These are phyloP conservation scores for Cytospora chrysosperma DNA, from an alignment of 2,329 filamentous ascomycete genomes.

Conservation along the genomic window DNA sequence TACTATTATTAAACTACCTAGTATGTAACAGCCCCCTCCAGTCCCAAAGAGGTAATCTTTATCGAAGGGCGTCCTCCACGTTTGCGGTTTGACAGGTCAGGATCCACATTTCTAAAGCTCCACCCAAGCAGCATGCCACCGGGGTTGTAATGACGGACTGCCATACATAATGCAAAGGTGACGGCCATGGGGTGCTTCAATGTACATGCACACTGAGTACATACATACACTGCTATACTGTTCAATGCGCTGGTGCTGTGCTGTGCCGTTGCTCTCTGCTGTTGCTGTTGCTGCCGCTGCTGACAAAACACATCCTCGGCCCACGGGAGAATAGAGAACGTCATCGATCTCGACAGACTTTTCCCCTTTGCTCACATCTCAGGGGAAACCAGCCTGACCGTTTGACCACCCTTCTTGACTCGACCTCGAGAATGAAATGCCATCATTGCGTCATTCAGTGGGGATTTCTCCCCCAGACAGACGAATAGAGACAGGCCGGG, in stretches of 20 bases:
- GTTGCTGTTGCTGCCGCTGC: background rate
- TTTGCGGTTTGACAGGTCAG: background rate
- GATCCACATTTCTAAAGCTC: background rate
- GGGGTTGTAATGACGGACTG: conserved; percentile 5
- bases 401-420: background rate
- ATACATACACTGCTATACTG: too few relatives aligned
- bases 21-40: too few relatives aligned
- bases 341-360: background rate
- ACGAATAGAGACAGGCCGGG: too few relatives aligned
- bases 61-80: conserved; percentile 14
- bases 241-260: too few relatives aligned
- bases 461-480: background rate
- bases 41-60: conserved; percentile 14
- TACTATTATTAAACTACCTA: background rate
- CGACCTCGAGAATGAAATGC: background rate
- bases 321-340: background rate
- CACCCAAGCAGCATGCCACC: background rate
- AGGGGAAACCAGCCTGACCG: too few relatives aligned
- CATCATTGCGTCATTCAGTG: background rate
- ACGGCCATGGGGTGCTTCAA: too few relatives aligned
- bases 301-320: too few relatives aligned
- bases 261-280: background rate
- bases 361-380: background rate
- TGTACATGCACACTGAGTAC: too few relatives aligned
- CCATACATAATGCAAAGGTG: background rate